These are phyloP conservation scores for Uncinocarpus reesii DNA, from an alignment of 2,329 filamentous ascomycete genomes.

Conservation along the genomic window DNA sequence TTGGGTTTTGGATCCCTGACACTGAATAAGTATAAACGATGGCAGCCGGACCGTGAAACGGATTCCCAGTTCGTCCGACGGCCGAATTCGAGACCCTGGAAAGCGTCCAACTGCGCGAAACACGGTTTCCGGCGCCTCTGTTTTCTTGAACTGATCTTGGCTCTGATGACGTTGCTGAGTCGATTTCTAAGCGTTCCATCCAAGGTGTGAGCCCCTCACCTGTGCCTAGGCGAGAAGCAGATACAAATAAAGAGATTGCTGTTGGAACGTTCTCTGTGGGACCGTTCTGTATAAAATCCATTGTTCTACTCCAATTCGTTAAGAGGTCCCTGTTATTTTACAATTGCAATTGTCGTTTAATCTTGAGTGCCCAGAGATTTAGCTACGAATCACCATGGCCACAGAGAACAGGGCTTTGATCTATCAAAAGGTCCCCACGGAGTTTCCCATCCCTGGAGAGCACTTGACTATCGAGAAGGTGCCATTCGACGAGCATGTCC, in stretches of 20 bases:
- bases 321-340: no score
- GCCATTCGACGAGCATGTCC: conserved; percentile 50
- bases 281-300: no score
- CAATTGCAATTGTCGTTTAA: background rate
- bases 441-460: conserved; percentile 58
- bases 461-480: conserved; percentile 58
- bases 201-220: background rate
- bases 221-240: background rate
- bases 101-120: no score
- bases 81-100: no score
- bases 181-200: background rate
- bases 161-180: conserved; percentile 3
- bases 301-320: no score
- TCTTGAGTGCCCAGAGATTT: background rate
- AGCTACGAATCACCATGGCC: conserved; percentile 11
- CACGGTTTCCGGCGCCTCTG: background rate
- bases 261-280: background rate
- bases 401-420: conserved; percentile 61
- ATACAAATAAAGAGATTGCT: background rate
- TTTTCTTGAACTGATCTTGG: conserved; percentile 3
- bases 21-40: no score
- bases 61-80: no score
- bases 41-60: no score
- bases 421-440: conserved; percentile 59
- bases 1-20: no score